Conservation (phyloP, 163 green algal species). For the Volvox carteri region DNA sequence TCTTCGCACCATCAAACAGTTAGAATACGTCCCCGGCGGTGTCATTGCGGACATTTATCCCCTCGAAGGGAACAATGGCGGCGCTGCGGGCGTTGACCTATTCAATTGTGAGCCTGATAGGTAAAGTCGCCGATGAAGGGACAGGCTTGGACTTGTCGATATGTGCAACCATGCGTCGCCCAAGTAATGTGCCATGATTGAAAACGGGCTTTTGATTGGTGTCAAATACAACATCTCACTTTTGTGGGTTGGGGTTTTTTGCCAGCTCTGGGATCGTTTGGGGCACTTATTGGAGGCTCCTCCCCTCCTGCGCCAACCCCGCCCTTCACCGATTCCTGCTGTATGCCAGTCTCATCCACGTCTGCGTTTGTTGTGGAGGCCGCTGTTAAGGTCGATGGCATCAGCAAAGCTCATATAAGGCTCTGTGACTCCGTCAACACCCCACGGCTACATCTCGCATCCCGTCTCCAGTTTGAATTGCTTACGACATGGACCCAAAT, state of each 20-base stretch:
- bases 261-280: too few relatives aligned
- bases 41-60: conserved; percentile 1
- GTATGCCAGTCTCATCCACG: too few relatives aligned
- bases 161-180: background rate
- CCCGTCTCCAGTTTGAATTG: background rate
- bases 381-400: too few relatives aligned
- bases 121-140: background rate
- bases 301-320: too few relatives aligned
- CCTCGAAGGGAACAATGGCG: background rate
- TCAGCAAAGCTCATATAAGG: too few relatives aligned
- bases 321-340: too few relatives aligned
- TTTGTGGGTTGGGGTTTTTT: background rate
- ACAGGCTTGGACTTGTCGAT: too few relatives aligned
- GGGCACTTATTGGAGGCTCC: too few relatives aligned
- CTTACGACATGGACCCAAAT: background rate
- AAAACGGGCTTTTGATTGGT: background rate
- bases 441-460: background rate
- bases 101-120: background rate
- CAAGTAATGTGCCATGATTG: background rate
- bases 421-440: background rate
- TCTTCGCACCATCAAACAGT: background rate
- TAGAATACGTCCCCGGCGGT: conserved; percentile 16
- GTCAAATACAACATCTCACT: background rate
- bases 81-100: background rate
- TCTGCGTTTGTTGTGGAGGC: too few relatives aligned